Percentiles rank a stretch among this genome's conserved stretches.
Evolutionary conservation across 2,329 filamentous ascomycete species (phyloP).

Genomic region (Neophaeococcomyces aloes): DNA sequence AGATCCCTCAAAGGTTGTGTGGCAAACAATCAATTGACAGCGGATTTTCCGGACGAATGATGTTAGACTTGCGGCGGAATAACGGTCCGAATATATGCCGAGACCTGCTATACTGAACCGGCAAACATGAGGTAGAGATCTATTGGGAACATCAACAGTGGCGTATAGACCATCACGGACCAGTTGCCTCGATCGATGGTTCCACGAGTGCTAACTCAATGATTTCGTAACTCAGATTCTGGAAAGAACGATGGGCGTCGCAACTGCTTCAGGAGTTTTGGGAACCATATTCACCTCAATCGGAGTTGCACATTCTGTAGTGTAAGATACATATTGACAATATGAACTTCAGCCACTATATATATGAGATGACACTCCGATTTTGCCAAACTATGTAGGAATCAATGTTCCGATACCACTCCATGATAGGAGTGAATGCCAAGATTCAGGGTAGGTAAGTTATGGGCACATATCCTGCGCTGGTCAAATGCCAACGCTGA

Average conservation of each 20-base stretch:
- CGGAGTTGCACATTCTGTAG: conserved; percentile 29
- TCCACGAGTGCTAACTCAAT: too few relatives aligned
- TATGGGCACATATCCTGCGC: conserved; percentile 21
- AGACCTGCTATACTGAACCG: too few relatives aligned
- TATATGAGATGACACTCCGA: conserved; percentile 30
- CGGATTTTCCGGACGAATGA: too few relatives aligned
- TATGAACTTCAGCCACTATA: conserved; percentile 23
- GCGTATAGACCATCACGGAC: too few relatives aligned
- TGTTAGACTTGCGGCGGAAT: too few relatives aligned
- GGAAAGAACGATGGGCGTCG: conserved; percentile 34
- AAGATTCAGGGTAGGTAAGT: conserved; percentile 23
- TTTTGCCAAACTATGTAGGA: conserved; percentile 29
- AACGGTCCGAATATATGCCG: too few relatives aligned
- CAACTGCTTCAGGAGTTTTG: conserved; percentile 33
- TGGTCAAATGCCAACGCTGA: conserved; percentile 21
- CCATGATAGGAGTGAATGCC: conserved; percentile 21
- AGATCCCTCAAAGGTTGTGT: too few relatives aligned
- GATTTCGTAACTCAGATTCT: conserved; percentile 35
- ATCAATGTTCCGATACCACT: conserved; percentile 24
- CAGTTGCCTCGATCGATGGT: too few relatives aligned
- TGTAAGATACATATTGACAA: conserved; percentile 27
- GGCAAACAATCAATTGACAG: too few relatives aligned
- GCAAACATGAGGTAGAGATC: too few relatives aligned
- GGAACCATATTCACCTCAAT: conserved; percentile 38
- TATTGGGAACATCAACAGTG: too few relatives aligned